These are phyloP conservation scores for Trametes cingulata DNA, from an alignment of 768 basidiomycete species.

Conservation along the genomic window DNA sequence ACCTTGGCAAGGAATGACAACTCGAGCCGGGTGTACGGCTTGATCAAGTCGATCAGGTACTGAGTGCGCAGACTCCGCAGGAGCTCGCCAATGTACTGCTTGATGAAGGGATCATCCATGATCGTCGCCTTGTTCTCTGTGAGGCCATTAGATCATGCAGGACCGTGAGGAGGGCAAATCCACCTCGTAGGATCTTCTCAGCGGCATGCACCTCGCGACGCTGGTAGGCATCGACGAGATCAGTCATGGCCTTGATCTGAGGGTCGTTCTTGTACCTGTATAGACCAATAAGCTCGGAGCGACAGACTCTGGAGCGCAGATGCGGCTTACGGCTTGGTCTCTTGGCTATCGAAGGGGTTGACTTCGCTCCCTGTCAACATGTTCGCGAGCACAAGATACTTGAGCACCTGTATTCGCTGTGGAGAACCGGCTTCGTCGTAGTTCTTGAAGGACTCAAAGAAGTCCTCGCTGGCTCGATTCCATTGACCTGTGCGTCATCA, in stretches of 20 bases:
- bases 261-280: constrained; percentile 92
- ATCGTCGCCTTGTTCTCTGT: constrained; percentile 92
- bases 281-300: not conserved
- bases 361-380: constrained; percentile 99
- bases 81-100: constrained; percentile 94
- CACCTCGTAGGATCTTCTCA: constrained; percentile 91
- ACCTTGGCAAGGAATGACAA: constrained; percentile 92
- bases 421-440: constrained; percentile 98
- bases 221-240: constrained; percentile 95
- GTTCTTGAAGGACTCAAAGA: constrained; percentile 98
- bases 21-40: constrained; percentile 94
- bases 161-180: constrained; percentile 17
- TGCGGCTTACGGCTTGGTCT: constrained; percentile 91
- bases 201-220: constrained; percentile 95
- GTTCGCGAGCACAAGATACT: constrained; percentile 96
- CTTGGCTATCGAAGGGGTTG: constrained; percentile 99
- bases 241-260: constrained; percentile 98
- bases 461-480: constrained; percentile 95
- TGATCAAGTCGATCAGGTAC: constrained; percentile 97
- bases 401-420: constrained; percentile 95
- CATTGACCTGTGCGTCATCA: constrained; percentile 65
- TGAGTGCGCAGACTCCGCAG: constrained; percentile 92
- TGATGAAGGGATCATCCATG: constrained; percentile 94
- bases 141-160: not conserved
- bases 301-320: not conserved